Evolutionary conservation across 495 filamentous ascomycete species (phyloP), one percentile per base, ranked within the genome.

Genomic region (Saxispiralis lemnorum): DNA sequence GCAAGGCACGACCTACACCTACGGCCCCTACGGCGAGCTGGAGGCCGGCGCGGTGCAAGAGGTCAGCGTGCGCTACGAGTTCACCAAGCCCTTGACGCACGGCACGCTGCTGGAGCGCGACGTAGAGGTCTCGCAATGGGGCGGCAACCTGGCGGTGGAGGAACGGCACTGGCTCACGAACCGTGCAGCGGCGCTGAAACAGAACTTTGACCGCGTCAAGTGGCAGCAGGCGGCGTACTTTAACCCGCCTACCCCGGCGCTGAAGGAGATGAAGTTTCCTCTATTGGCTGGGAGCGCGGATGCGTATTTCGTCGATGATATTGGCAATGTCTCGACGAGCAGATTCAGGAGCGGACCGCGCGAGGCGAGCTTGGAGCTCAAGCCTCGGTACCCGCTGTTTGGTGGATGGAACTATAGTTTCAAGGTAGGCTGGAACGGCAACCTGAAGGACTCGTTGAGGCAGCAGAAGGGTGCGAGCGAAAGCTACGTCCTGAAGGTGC

Each of bases 331-430:
- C 17, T 92, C 83, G 15, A 97, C 89, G 20, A 93, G 83, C 43
- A 73, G 75, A 53, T 97, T 86, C 69, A 73, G 89, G 44, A 78
- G 73, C 45, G 81, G 75, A 51, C 70, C 69, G 58, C 72, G 79
- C 1, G 85, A 93, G 54, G 84, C 82, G 28, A 65, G 73, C 43
- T 71, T 96, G 32, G 89, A 95, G 63, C 72, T 95, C 47, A 85
- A 81, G 63, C 92, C 92, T 13, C 71, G 89, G 21, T 97, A 83
- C 60, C 89, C 89, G 7, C 57, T 97, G 18, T 96, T 96, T 55
- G 89, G 89, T 37, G 84, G 83, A 39, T 97, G 89, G 89, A 94
- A 93, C 62, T 95, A 93, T 57, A 87, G 79, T 48, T 97, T 95
- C 66, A 79, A 78, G 36, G 72, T 95, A 35, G 92, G 89, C 46